phyloP scores from a whole-genome alignment of 441 rosid species.

The Erysimum cheiri region DNA sequence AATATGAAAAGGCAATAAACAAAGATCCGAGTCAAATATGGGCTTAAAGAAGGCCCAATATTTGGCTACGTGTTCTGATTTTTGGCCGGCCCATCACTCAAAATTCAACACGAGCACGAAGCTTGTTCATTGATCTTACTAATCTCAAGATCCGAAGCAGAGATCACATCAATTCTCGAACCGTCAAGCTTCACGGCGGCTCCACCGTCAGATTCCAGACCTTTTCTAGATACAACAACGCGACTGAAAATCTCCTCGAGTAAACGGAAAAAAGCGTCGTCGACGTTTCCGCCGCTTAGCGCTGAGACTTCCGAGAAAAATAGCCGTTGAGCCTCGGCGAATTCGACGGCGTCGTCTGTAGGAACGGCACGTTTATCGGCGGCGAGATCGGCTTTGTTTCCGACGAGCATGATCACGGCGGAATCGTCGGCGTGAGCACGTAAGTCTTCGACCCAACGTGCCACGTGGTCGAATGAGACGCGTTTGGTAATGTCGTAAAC shows the following conservation, averaged over 20 bases:
- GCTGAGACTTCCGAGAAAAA: slow-evolving; percentile 69
- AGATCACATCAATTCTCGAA: slow-evolving; percentile 63
- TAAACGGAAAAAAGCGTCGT: slow-evolving; percentile 55
- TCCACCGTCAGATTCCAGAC: slow-evolving; percentile 48
- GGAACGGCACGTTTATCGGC: slow-evolving; percentile 54
- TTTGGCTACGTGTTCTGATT: background rate
- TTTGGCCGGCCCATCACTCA: slow-evolving; percentile 6
- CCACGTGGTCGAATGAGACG: slow-evolving; percentile 59
- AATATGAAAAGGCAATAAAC: background rate
- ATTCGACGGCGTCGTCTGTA: slow-evolving; percentile 58
- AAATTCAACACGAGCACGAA: slow-evolving; percentile 65
- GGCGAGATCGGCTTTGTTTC: slow-evolving; percentile 62
- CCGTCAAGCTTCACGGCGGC: slow-evolving; percentile 53
- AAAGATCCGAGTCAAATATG: background rate
- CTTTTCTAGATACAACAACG: slow-evolving; percentile 54
- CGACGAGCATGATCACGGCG: slow-evolving; percentile 61
- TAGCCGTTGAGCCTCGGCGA: slow-evolving; percentile 60
- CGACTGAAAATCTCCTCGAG: slow-evolving; percentile 53
- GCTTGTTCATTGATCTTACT: slow-evolving; percentile 61
- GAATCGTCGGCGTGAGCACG: slow-evolving; percentile 82
- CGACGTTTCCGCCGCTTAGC: slow-evolving; percentile 61
- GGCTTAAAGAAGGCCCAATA: background rate
- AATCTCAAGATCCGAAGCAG: slow-evolving; percentile 64
- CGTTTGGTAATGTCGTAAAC: slow-evolving; percentile 68
- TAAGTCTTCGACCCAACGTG: slow-evolving; percentile 65